Evolutionary conservation across 1,284 basidiomycete species (phyloP).

Genomic region (Xanthoconium separans): DNA sequence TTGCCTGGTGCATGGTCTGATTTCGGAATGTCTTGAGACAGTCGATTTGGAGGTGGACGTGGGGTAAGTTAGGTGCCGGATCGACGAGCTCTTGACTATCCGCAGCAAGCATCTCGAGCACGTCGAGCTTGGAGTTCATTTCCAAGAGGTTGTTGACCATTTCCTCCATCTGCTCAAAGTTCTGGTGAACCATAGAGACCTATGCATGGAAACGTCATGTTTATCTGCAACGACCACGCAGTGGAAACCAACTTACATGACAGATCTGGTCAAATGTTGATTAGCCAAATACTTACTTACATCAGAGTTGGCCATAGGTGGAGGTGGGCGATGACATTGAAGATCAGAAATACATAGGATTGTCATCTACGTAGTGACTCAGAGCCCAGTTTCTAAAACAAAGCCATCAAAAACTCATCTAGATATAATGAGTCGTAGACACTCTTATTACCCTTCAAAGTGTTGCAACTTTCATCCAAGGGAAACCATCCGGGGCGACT

Average conservation of each 20-base stretch:
- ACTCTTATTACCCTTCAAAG: too few species aligned
- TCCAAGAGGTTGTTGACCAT: conserved; percentile 92
- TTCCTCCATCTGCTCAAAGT: conserved; percentile 93
- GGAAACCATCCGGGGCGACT: too few species aligned
- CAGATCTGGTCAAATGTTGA: conserved; percentile 89
- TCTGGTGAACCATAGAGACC: conserved; percentile 95
- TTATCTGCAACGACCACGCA: conserved; percentile 17
- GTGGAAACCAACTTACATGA: conserved; percentile 54
- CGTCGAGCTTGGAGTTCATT: conserved; percentile 84
- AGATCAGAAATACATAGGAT: too few species aligned
- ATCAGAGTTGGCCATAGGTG: too few species aligned
- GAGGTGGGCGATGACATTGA: too few species aligned
- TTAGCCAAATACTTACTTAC: too few species aligned
- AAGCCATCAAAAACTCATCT: too few species aligned
- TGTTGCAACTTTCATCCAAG: too few species aligned
- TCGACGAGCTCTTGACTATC: conserved; percentile 79
- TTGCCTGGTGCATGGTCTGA: conserved; percentile 82
- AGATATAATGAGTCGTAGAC: too few species aligned
- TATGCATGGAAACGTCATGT: conserved; percentile 32
- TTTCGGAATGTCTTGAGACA: conserved; percentile 94
- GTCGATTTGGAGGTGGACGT: conserved; percentile 87
- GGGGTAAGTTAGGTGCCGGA: conserved; percentile 82
- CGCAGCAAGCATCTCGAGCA: conserved; percentile 73
- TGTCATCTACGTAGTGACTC: too few species aligned
- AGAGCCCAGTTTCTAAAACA: too few species aligned